A percentile compares a stretch with the other conserved stretches of the same genome.
Evolutionary conservation across 2,329 filamentous ascomycete genomes (phyloP).

Genomic region (Parastagonospora nodorum): DNA sequence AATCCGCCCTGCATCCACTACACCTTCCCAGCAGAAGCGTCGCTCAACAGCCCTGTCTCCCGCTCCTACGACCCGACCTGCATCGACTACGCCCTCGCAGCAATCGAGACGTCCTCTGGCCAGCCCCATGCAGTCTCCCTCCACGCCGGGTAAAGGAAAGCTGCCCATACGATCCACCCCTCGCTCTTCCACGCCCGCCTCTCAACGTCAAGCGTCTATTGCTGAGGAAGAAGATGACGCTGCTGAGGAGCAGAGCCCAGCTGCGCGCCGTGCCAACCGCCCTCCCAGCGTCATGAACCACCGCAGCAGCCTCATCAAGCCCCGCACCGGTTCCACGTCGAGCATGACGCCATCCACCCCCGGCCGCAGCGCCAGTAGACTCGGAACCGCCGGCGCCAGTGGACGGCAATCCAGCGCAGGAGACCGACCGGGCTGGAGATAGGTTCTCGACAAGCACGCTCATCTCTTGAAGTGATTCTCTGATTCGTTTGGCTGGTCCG

Average conservation of each 20-base stretch:
- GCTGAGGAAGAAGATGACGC: slow-evolving; percentile 24
- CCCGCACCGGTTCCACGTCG: slow-evolving; percentile 29
- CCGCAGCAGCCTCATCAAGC: slow-evolving; percentile 37
- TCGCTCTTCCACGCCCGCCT: slow-evolving; percentile 29
- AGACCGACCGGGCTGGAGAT: slow-evolving; percentile 31
- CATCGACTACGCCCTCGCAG: slow-evolving; percentile 39
- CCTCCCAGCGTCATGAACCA: slow-evolving; percentile 37
- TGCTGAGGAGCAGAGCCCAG: slow-evolving; percentile 36
- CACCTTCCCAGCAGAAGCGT: slow-evolving; percentile 24
- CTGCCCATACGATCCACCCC: slow-evolving; percentile 23
- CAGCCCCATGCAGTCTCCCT: slow-evolving; percentile 37
- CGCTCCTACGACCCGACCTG: slow-evolving; percentile 13
- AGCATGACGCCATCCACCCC: slow-evolving; percentile 19
- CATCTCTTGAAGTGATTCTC: slow-evolving; percentile 13
- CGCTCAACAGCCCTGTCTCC: too few species aligned
- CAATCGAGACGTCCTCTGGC: slow-evolving; percentile 32
- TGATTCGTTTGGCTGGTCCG: slow-evolving; percentile 20
- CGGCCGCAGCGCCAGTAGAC: slow-evolving; percentile 27
- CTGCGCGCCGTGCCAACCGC: slow-evolving; percentile 29
- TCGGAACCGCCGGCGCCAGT: slow-evolving; percentile 27
- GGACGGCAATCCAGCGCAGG: slow-evolving; percentile 31
- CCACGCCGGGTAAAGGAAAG: slow-evolving; percentile 37
- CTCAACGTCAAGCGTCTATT: slow-evolving; percentile 28
- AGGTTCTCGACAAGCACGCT: slow-evolving; percentile 18
- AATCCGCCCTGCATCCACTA: slow-evolving; percentile 35